Percentiles rank a stretch among this genome's conserved stretches.
These are phyloP conservation scores for Oxyria digyna DNA, from an alignment of 148 eudicot genomes.

Conservation along the genomic window DNA sequence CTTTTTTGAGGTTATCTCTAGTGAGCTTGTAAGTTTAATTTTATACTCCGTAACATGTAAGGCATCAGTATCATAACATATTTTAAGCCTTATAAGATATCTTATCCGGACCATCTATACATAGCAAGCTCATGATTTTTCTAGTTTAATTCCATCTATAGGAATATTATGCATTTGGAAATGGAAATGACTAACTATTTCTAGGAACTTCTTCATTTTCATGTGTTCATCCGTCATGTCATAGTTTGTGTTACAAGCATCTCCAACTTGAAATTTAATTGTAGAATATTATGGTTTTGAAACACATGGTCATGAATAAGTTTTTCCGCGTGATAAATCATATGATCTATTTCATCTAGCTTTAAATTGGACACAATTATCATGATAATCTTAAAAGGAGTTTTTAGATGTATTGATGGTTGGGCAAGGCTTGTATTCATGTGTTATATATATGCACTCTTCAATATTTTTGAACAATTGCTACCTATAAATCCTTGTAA, in stretches of 20 bases:
- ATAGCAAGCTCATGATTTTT: too few relatives aligned
- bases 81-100: too few relatives aligned
- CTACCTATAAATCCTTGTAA: not conserved
- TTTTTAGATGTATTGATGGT: not conserved
- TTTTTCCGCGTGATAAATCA: not conserved
- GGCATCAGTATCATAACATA: too few relatives aligned
- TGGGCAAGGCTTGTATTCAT: too few relatives aligned
- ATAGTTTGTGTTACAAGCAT: not conserved
- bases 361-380: not conserved
- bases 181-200: not conserved
- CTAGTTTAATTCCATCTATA: not conserved
- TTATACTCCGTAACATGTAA: not conserved
- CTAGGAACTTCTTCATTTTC: not conserved
- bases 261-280: not conserved
- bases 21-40: not conserved
- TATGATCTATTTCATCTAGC: not conserved
- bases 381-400: not conserved
- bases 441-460: too few relatives aligned
- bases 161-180: not conserved
- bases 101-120: too few relatives aligned
- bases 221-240: not conserved
- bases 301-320: not conserved
- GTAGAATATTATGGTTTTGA: not conserved
- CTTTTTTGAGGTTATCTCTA: not conserved
- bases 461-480: not conserved